Percentiles rank a stretch among this genome's conserved stretches.
phyloP scores from a whole-genome alignment of 1,284 basidiomycete species.

The Irpex sp. region DNA sequence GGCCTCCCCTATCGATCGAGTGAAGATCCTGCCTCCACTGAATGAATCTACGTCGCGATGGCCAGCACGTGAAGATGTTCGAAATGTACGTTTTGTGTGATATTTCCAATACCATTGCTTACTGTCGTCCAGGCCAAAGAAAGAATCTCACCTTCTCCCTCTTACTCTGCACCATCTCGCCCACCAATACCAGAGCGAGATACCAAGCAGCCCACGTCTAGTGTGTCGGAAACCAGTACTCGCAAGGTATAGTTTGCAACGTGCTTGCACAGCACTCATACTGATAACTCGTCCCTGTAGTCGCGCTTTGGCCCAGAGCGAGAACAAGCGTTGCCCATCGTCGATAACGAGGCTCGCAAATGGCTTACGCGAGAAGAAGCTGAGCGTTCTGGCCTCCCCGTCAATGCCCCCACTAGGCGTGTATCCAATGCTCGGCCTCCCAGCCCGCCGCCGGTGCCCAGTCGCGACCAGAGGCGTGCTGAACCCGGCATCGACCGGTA shows the following conservation, averaged over 20 bases:
- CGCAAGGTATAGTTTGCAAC: not conserved
- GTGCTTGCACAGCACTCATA: not conserved
- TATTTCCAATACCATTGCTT: not conserved
- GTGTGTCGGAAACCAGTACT: not conserved
- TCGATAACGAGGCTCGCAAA: not conserved
- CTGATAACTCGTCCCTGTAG: not conserved
- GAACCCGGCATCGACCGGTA: not conserved
- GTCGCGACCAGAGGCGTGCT: not conserved
- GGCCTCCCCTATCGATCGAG: not conserved
- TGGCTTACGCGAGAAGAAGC: slow-evolving; percentile 1
- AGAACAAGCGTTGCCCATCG: not conserved
- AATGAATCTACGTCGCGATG: not conserved
- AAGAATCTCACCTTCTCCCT: not conserved
- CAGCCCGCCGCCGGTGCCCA: not conserved
- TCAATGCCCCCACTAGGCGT: not conserved
- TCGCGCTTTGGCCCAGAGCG: not conserved
- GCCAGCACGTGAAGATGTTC: not conserved
- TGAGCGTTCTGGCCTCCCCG: not conserved
- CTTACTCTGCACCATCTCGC: not conserved
- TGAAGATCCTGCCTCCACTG: not conserved
- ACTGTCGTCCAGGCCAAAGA: not conserved
- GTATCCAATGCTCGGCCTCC: not conserved
- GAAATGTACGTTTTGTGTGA: not conserved
- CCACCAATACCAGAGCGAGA: not conserved
- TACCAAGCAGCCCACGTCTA: not conserved